Evolutionary conservation across 2,329 filamentous ascomycete genomes (phyloP).

Genomic region (Diplodia corticola): DNA sequence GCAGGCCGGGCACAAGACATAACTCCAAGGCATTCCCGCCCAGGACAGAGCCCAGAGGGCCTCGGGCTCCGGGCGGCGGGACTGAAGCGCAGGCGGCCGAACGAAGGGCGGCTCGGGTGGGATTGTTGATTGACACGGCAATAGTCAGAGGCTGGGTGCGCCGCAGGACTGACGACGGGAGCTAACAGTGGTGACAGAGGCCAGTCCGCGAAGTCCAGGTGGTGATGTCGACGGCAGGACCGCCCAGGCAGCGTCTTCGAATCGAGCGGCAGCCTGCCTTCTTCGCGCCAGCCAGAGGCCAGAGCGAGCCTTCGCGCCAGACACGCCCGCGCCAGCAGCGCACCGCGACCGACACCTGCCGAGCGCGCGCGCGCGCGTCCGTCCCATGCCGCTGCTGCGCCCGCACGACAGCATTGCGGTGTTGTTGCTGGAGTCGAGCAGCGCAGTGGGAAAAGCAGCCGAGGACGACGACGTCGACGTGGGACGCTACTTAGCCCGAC

Average conservation of each 20-base stretch:
- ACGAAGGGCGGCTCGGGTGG: too few relatives aligned
- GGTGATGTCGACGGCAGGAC: neutral
- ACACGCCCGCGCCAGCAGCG: too few relatives aligned
- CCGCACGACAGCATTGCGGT: too few relatives aligned
- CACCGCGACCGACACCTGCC: neutral
- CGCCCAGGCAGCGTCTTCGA: neutral
- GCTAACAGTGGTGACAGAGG: neutral
- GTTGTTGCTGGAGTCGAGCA: neutral
- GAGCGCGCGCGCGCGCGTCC: neutral
- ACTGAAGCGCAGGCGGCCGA: too few relatives aligned
- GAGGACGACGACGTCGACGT: too few relatives aligned
- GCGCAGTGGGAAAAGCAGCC: too few relatives aligned
- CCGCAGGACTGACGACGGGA: neutral
- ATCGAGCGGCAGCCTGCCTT: neutral
- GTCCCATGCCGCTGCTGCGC: neutral
- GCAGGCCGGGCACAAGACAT: neutral
- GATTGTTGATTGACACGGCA: neutral
- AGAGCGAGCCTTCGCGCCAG: too few relatives aligned
- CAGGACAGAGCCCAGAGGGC: neutral
- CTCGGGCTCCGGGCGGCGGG: neutral
- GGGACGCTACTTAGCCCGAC: neutral
- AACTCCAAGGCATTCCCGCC: neutral
- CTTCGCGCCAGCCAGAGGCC: neutral
- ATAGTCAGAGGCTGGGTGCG: neutral
- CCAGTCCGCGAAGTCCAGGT: neutral